Evolutionary conservation across 176 grass and related monocot genomes (phyloP).

Genomic region (Carex myosuroides): DNA sequence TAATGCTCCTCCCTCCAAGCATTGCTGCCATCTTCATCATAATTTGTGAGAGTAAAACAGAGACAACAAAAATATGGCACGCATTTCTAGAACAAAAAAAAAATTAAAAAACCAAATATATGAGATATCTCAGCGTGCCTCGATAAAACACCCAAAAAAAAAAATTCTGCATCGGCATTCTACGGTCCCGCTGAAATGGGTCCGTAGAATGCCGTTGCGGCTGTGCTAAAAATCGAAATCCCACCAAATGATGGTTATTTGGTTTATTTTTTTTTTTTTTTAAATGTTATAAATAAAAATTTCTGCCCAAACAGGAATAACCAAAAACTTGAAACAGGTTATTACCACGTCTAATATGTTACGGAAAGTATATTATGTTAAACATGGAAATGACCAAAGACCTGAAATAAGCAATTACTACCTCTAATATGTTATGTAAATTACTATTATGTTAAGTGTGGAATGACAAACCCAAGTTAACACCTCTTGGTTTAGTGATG

Average conservation of each 20-base stretch:
- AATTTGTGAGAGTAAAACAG: constrained; percentile 18
- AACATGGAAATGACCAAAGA: not conserved
- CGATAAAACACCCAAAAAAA: too few relatives aligned
- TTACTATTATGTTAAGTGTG: not conserved
- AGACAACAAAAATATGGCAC: too few relatives aligned
- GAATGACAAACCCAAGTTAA: not conserved
- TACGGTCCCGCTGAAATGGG: too few relatives aligned
- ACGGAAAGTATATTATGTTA: not conserved
- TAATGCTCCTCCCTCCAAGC: constrained; percentile 34
- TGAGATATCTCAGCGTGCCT: too few relatives aligned
- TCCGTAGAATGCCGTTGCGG: too few relatives aligned
- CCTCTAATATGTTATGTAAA: not conserved
- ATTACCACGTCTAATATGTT: not conserved
- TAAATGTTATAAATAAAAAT: too few relatives aligned
- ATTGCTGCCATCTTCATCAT: constrained; percentile 40
- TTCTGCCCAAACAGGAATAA: not conserved
- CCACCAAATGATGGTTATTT: too few relatives aligned
- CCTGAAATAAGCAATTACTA: not conserved
- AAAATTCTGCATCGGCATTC: too few relatives aligned
- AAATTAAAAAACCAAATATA: too few relatives aligned
- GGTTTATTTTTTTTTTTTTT: too few relatives aligned
- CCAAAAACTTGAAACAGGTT: not conserved
- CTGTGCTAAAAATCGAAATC: too few relatives aligned
- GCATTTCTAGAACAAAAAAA: too few relatives aligned
- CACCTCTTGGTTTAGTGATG: not conserved